Conservation (phyloP, 2,329 filamentous ascomycete genomes). For the Arthrobotrys musiformis region DNA sequence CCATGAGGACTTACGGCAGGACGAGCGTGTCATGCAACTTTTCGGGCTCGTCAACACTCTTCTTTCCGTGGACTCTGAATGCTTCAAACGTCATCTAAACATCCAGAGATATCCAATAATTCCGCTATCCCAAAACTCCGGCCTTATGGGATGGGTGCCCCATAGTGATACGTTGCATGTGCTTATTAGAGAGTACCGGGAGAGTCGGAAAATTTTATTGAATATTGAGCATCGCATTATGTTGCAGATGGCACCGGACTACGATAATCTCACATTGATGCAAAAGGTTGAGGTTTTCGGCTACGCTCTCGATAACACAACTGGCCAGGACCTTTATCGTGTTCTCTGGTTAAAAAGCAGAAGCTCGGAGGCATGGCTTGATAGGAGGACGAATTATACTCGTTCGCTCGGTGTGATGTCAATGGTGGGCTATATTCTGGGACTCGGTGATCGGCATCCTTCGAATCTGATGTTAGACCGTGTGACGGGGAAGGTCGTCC, state of each 20-base stretch:
- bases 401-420: slow-evolving; percentile 98
- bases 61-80: slow-evolving; percentile 91
- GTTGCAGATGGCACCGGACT: slow-evolving; percentile 99
- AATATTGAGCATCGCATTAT: slow-evolving; percentile 99
- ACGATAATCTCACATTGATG: slow-evolving; percentile 98
- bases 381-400: slow-evolving; percentile 98
- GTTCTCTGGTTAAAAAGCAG: slow-evolving; percentile 99
- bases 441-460: slow-evolving; percentile 93
- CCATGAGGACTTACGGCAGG: slow-evolving; percentile 99
- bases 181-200: slow-evolving; percentile 95
- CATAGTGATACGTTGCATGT: slow-evolving; percentile 98
- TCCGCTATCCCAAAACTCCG: slow-evolving; percentile 93
- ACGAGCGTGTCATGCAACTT: slow-evolving; percentile 99
- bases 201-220: slow-evolving; percentile 94
- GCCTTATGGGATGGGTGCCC: slow-evolving; percentile 93
- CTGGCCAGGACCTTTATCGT: slow-evolving; percentile 96
- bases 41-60: slow-evolving; percentile 98
- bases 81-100: slow-evolving; percentile 94
- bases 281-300: slow-evolving; percentile 99
- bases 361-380: slow-evolving; percentile 96
- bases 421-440: slow-evolving; percentile 99
- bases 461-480: slow-evolving; percentile 98
- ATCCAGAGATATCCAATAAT: slow-evolving; percentile 98
- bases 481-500: slow-evolving; percentile 94
- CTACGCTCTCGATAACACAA: slow-evolving; percentile 98